Conservation (phyloP, 2,329 filamentous ascomycete species). For the Fusarium multiceps region DNA sequence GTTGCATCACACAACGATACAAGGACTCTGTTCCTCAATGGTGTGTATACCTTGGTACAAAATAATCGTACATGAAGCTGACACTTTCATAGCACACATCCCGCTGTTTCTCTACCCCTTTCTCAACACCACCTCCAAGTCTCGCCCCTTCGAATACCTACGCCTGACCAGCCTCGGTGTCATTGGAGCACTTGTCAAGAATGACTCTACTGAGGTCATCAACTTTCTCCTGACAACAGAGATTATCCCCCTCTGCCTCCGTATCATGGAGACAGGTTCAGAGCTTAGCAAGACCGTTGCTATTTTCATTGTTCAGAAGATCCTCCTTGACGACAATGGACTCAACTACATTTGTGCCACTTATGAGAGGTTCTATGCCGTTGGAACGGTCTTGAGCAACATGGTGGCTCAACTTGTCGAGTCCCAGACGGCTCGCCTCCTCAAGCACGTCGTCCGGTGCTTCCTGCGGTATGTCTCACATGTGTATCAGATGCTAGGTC, state of each 20-base stretch:
- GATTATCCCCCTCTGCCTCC: conserved; percentile 95
- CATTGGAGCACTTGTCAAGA: conserved; percentile 97
- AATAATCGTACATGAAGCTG: conserved; percentile 4
- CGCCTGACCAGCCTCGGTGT: conserved; percentile 95
- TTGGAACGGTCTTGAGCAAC: conserved; percentile 96
- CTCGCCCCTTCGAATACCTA: conserved; percentile 95
- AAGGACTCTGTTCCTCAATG: conserved; percentile 89
- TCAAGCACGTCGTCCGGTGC: conserved; percentile 98
- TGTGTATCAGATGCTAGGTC: background rate
- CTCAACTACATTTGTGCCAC: conserved; percentile 99
- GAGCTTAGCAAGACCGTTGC: conserved; percentile 99
- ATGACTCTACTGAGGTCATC: conserved; percentile 98
- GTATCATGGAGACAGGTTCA: conserved; percentile 99
- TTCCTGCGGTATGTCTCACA: conserved; percentile 87
- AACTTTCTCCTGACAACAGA: conserved; percentile 98
- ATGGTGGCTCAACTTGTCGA: conserved; percentile 99
- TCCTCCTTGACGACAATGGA: conserved; percentile 94
- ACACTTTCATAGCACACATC: conserved; percentile 79
- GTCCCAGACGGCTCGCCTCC: conserved; percentile 92
- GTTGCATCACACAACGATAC: conserved; percentile 98
- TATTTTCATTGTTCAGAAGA: conserved; percentile 99
- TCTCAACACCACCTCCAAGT: conserved; percentile 98
- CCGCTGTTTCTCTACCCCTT: conserved; percentile 98
- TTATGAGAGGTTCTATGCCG: conserved; percentile 97
- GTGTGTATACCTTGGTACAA: conserved; percentile 61